Percentiles rank a stretch among this genome's conserved stretches.
phyloP scores from a whole-genome alignment of 2,329 filamentous ascomycete species.

The Microascus cirrosus region DNA sequence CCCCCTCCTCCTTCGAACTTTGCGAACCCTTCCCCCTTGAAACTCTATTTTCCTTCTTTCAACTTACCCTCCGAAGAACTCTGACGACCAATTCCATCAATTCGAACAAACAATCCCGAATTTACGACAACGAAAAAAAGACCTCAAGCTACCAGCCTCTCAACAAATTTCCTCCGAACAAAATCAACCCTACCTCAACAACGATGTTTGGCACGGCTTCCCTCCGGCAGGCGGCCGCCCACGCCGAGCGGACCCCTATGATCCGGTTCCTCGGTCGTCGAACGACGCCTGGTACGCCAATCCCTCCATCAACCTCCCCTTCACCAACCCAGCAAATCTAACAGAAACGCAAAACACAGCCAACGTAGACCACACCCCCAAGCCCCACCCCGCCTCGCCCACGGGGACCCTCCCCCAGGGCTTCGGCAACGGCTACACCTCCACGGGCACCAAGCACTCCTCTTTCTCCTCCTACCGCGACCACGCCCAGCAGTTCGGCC shows the following conservation, averaged over 20 bases:
- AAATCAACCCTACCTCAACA: neutral
- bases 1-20: neutral
- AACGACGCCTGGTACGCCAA: slow-evolving; percentile 40
- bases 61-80: neutral
- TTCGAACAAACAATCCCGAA: neutral
- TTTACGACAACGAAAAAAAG: neutral
- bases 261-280: slow-evolving; percentile 54
- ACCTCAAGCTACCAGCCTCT: neutral
- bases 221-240: slow-evolving; percentile 47
- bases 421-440: slow-evolving; percentile 24
- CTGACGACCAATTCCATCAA: neutral
- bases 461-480: slow-evolving; percentile 69
- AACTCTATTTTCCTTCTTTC: neutral
- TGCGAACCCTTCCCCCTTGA: neutral
- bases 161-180: neutral
- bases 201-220: slow-evolving; percentile 44
- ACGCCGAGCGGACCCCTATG: slow-evolving; percentile 48
- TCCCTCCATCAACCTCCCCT: slow-evolving; percentile 30
- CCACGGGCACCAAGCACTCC: slow-evolving; percentile 32
- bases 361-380: slow-evolving; percentile 59
- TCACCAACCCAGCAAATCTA: slow-evolving; percentile 63
- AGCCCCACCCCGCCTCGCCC: slow-evolving; percentile 63
- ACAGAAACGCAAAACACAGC: slow-evolving; percentile 41
- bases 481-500: slow-evolving; percentile 68
- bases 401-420: slow-evolving; percentile 48